phyloP scores from a whole-genome alignment of 495 filamentous ascomycete genomes.

The Jackrogersella minutella region DNA sequence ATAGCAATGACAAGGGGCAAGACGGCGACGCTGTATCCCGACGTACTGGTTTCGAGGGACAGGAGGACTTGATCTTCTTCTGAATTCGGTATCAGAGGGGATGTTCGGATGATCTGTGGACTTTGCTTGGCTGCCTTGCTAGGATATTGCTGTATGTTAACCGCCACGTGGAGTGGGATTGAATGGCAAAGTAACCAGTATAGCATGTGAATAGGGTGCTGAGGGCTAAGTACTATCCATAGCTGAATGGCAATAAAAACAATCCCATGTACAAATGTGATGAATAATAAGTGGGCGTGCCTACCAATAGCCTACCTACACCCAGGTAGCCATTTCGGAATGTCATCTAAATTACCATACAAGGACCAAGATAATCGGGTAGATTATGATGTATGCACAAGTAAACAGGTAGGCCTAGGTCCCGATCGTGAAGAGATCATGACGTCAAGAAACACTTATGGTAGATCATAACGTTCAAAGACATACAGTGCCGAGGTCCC shows the following conservation, averaged over 20 bases:
- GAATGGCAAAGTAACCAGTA: neutral
- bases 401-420: too few species aligned
- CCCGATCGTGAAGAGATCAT: slow-evolving; percentile 5
- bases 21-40: too few species aligned
- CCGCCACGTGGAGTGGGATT: neutral
- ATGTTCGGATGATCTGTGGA: neutral
- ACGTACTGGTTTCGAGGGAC: too few species aligned
- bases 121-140: neutral
- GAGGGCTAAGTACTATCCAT: neutral
- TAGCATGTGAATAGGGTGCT: neutral
- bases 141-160: slow-evolving; percentile 1
- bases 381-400: too few species aligned
- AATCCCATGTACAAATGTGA: neutral
- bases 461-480: neutral
- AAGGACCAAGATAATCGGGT: too few species aligned
- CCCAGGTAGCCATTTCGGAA: too few species aligned
- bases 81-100: neutral
- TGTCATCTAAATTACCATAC: too few species aligned
- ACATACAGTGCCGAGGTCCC: neutral
- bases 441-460: neutral
- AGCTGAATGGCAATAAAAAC: neutral
- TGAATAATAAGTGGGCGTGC: neutral
- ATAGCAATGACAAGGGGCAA: neutral
- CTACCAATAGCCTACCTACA: too few species aligned
- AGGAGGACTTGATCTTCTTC: slow-evolving; percentile 13